Evolutionary conservation across 129 eudicot species (phyloP).

Genomic region (Scalesia atractyloides): DNA sequence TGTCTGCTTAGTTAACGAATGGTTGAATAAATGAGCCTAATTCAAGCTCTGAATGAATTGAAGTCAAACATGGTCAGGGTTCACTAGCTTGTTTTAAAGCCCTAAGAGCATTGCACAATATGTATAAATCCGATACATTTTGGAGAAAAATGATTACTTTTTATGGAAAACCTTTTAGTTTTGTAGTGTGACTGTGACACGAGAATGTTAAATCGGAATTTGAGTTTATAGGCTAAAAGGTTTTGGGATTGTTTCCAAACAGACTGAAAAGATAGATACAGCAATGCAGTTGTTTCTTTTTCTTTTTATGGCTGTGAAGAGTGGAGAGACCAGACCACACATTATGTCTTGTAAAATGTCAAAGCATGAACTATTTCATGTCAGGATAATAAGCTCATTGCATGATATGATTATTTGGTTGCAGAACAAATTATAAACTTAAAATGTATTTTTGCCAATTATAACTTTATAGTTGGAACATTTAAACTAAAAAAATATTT

Average conservation of each 20-base stretch:
- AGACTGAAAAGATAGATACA: background rate
- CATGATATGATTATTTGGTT: slow-evolving; percentile 24
- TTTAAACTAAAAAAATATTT: slow-evolving; percentile 5
- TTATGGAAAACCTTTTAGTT: background rate
- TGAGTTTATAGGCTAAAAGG: background rate
- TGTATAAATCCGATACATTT: background rate
- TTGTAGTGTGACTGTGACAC: background rate
- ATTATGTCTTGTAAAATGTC: background rate
- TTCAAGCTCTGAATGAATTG: too few relatives aligned
- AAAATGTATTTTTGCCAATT: background rate
- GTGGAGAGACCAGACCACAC: background rate
- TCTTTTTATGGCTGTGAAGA: background rate
- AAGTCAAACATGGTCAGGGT: too few relatives aligned
- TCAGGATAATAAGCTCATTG: too few relatives aligned
- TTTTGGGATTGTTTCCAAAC: background rate
- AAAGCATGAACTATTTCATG: background rate
- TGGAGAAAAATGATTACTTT: background rate
- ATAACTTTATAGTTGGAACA: slow-evolving; percentile 9
- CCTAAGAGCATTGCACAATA: background rate
- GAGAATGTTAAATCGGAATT: background rate
- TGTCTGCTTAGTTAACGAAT: background rate
- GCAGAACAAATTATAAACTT: background rate
- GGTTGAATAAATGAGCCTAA: background rate
- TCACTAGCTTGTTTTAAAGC: too few relatives aligned
- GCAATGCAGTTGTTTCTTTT: background rate